Base-by-base conservation (phyloP, 176 grass and related monocot genomes). In the Themeda triandra region DNA sequence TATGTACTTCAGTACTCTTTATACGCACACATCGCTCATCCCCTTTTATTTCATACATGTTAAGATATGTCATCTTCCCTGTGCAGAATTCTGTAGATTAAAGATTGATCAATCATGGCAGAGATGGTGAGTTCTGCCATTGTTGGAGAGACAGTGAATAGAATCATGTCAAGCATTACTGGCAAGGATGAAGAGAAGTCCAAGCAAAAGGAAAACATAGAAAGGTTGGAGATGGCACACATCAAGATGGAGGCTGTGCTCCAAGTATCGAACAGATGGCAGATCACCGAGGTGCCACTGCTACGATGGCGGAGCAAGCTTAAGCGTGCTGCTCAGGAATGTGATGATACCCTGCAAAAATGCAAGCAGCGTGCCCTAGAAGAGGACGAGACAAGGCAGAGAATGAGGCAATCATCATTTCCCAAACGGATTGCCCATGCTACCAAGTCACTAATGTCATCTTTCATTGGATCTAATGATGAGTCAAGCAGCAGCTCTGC, bases 211-310 rank as follows among this genome's bases (percentile, higher is more conserved):
- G 80, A 83, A 8, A 59, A 73, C 29, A 69, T 69, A 59, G 69
- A 83, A 60, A 83, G 80, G 71, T 19, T 48, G 29, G 71, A 75
- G 41, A 75, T 75, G 59, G 71, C 82, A 19, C 71, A 53, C 23
- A 28, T 76, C 42, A 84, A 72, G 40, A 28, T 72, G 40, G 24
- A 72, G n/a, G n/a, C 24, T 1, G 70, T 29, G 70, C 40, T 73
- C 14, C 24, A 73, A 7, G n/a, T 73, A 15, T 44, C 42, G 3
- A 13, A 45, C 42, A 45, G 42, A 45, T 45, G 42, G 42, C 42
- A 45, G 42, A 45, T 45, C 42, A 45, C 42, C 0, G 42, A 45
- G 42, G 42, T 14, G 42, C 42, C 42, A 45, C 42, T 45, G 42
- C 42, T 45, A 45, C 2, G 42, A 3, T 45, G 42, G 42, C 42